A percentile compares a stretch with the other conserved stretches of the same genome.
phyloP scores from a whole-genome alignment of 768 basidiomycete species.

The Mycena capillaripes region DNA sequence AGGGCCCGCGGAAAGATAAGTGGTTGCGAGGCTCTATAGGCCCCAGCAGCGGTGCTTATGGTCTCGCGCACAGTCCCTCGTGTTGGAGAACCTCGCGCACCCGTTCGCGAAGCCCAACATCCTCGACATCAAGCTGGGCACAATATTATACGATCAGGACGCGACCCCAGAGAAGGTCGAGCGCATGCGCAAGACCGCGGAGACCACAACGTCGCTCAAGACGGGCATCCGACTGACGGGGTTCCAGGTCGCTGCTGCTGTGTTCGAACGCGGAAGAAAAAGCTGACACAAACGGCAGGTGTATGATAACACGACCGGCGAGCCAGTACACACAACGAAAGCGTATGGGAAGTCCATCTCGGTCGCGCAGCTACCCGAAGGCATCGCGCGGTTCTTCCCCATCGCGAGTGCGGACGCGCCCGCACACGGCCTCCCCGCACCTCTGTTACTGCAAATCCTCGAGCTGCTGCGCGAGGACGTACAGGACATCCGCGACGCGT shows the following conservation, averaged over 20 bases:
- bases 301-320: slow-evolving; percentile 70
- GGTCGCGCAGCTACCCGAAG: slow-evolving; percentile 77
- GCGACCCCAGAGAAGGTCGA: slow-evolving; percentile 80
- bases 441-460: slow-evolving; percentile 71
- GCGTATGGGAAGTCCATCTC: slow-evolving; percentile 85
- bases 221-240: slow-evolving; percentile 90
- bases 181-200: slow-evolving; percentile 82
- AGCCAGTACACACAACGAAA: slow-evolving; percentile 77
- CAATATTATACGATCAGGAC: slow-evolving; percentile 81
- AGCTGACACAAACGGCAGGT: slow-evolving; percentile 62
- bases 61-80: slow-evolving; percentile 70
- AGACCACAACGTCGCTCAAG: slow-evolving; percentile 76
- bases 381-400: slow-evolving; percentile 86
- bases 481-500: slow-evolving; percentile 61
- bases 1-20: slow-evolving; percentile 62
- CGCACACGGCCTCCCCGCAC: slow-evolving; percentile 67
- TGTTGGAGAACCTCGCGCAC: slow-evolving; percentile 87
- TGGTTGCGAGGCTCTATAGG: slow-evolving; percentile 27
- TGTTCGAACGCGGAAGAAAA: background rate
- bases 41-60: slow-evolving; percentile 17
- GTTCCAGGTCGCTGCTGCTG: slow-evolving; percentile 76
- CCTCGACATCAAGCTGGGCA: slow-evolving; percentile 95
- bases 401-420: slow-evolving; percentile 42
- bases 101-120: slow-evolving; percentile 86
- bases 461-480: slow-evolving; percentile 66